phyloP scores from a whole-genome alignment of 169 alveolate species.

The Babesia microti region DNA sequence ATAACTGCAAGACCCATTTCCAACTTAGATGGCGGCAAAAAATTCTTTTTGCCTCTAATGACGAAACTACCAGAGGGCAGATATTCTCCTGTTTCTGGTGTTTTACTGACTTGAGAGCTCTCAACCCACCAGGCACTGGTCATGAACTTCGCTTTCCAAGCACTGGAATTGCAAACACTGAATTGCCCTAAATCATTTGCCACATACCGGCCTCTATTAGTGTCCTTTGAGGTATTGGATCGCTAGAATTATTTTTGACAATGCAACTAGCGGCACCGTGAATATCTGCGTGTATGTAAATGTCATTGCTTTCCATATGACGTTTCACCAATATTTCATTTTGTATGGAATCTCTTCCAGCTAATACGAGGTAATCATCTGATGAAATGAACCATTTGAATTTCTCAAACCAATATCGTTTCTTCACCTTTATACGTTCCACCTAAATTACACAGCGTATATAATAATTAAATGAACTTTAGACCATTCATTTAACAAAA shows the following conservation, averaged over 20 bases:
- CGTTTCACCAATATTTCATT: constrained; percentile 87
- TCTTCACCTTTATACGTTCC: constrained; percentile 65
- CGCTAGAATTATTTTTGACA: constrained; percentile 64
- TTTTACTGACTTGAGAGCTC: constrained; percentile 86
- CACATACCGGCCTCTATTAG: constrained; percentile 63
- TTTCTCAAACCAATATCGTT: constrained; percentile 92
- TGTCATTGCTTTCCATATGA: constrained; percentile 79
- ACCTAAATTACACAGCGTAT: neutral
- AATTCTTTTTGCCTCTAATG: constrained; percentile 91
- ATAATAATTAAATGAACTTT: no score
- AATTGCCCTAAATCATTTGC: constrained; percentile 53
- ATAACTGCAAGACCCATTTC: constrained; percentile 87
- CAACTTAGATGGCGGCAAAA: constrained; percentile 73
- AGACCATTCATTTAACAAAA: neutral
- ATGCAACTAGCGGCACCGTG: constrained; percentile 96
- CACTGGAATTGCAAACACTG: constrained; percentile 80
- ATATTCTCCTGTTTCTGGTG: constrained; percentile 91
- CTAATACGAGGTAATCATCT: constrained; percentile 70
- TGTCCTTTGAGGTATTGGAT: constrained; percentile 63
- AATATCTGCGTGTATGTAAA: constrained; percentile 91
- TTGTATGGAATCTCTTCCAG: constrained; percentile 82
- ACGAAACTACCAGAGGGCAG: constrained; percentile 85
- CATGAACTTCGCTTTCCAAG: constrained; percentile 86
- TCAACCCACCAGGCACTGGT: constrained; percentile 94
- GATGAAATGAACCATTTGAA: constrained; percentile 91